A percentile compares a stretch with the other conserved stretches of the same genome.
These are phyloP conservation scores for Scytalidium lignicola DNA, from an alignment of 2,329 filamentous ascomycete genomes.

Conservation along the genomic window DNA sequence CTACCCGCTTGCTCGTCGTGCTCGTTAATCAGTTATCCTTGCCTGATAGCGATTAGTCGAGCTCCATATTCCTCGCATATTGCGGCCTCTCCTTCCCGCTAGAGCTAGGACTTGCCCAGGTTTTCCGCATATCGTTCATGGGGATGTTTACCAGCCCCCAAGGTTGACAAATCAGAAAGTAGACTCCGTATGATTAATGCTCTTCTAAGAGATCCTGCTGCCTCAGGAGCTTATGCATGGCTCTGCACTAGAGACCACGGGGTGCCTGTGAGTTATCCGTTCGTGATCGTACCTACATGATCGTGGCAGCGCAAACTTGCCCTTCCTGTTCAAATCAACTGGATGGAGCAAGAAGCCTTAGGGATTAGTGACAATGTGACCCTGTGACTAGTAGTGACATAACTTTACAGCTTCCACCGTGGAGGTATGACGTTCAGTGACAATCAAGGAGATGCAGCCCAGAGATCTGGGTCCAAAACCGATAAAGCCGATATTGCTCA, in stretches of 20 bases:
- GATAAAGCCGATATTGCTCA: too few species aligned
- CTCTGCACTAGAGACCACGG: background rate
- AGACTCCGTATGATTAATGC: too few species aligned
- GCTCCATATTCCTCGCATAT: background rate
- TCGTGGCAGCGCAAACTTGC: background rate
- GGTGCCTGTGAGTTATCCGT: background rate
- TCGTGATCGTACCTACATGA: background rate
- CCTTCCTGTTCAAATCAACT: background rate
- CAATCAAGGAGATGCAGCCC: background rate
- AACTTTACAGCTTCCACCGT: background rate
- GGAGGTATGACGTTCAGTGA: background rate
- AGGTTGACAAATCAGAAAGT: background rate
- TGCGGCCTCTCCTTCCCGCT: background rate
- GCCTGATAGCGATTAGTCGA: too few species aligned
- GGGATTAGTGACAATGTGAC: background rate
- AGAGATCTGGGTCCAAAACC: too few species aligned
- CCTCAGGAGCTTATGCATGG: background rate
- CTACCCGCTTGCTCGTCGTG: too few species aligned
- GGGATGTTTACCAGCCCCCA: background rate
- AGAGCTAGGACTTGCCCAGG: background rate
- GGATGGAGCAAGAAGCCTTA: background rate
- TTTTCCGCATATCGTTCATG: background rate
- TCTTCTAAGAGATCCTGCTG: background rate
- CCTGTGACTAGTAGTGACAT: background rate
- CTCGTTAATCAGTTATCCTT: background rate